Base-by-base conservation (phyloP, 768 basidiomycete genomes). In the Mycena chlorophos region DNA sequence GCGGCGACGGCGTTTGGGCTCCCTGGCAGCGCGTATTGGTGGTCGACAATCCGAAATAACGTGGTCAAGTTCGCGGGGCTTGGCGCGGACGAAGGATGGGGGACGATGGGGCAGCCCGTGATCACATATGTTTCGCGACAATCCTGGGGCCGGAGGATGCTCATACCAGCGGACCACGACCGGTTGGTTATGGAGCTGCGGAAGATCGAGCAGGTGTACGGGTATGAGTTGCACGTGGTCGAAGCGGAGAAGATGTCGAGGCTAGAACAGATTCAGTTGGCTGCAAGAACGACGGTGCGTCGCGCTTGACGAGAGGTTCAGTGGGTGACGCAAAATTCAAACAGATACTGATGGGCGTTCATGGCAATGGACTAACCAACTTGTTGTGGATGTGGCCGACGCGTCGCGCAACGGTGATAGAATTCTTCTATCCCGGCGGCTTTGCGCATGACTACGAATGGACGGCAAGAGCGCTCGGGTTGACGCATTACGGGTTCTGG, bases 61-160 rank as follows among this genome's bases (percentile, higher is more conserved):
- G 83, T 94, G 23, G 76, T 91, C 51, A 78, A 82, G 56, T 88
- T 89, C 62, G 81, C 88, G 17, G 89, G 88, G 1, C 64, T 87
- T 20, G 75, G 79, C 26, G 64, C 72, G 16, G 65, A 72, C 17
- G 64, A 74, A 8, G 80, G 78, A 0, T 69, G 71, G 19, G 79
- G 76, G 14, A 82, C 79, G 62, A 78, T 60, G 19, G 72, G 70
- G 25, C 84, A 63, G 42, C 89, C 88, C 0, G 94, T 98, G 22
- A 94, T 98, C 71, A 96, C 94, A 8, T 98, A 98, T 64, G 81
- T 97, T 57, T 91, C 88, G 5, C 80, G 94, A 4, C 94, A 98
- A 66, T 83, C 79, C 2, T 98, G 94, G 94, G 88, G 85, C 12
- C 74, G 94, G 28, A 78, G 94, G 22, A 95, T 87, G 86, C 69